Conservation (phyloP, 768 basidiomycete genomes). For the button mushroom (Agaricus bisporus) region DNA sequence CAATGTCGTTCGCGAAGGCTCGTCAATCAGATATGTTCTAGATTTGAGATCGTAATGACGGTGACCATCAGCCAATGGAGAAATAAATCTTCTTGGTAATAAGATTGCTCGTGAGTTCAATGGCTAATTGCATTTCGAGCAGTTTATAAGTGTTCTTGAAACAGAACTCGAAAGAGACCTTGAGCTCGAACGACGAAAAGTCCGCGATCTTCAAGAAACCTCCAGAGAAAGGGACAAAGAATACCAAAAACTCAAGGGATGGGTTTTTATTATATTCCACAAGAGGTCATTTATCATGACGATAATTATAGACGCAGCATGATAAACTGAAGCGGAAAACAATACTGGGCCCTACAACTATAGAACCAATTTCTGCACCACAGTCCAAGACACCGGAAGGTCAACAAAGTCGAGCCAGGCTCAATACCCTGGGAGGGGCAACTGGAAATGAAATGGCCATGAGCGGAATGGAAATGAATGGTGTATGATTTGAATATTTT, state of each 20-base stretch:
- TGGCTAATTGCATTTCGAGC: background rate
- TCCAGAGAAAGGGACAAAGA: conserved; percentile 78
- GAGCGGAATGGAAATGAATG: conserved; percentile 59
- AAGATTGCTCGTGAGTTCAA: conserved; percentile 53
- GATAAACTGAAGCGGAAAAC: conserved; percentile 83
- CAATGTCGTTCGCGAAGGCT: conserved; percentile 78
- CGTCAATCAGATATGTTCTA: conserved; percentile 20
- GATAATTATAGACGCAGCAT: conserved; percentile 48
- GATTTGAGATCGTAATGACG: background rate
- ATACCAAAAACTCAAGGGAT: conserved; percentile 80
- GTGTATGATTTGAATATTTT: conserved; percentile 32
- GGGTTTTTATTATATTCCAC: background rate
- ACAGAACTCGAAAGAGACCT: conserved; percentile 76
- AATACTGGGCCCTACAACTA: conserved; percentile 39
- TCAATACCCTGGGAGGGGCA: conserved; percentile 9
- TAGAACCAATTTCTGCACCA: conserved; percentile 3
- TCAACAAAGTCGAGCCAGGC: background rate
- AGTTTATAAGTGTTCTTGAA: background rate
- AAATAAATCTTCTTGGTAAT: conserved; percentile 62
- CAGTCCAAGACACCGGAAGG: conserved; percentile 5
- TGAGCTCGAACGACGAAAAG: conserved; percentile 71
- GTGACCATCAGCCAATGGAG: conserved; percentile 56
- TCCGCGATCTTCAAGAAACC: conserved; percentile 66
- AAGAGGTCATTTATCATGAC: background rate
- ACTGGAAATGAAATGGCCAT: conserved; percentile 32